Evolutionary conservation across 768 basidiomycete genomes (phyloP).

Genomic region (Lactarius deliciosus): DNA sequence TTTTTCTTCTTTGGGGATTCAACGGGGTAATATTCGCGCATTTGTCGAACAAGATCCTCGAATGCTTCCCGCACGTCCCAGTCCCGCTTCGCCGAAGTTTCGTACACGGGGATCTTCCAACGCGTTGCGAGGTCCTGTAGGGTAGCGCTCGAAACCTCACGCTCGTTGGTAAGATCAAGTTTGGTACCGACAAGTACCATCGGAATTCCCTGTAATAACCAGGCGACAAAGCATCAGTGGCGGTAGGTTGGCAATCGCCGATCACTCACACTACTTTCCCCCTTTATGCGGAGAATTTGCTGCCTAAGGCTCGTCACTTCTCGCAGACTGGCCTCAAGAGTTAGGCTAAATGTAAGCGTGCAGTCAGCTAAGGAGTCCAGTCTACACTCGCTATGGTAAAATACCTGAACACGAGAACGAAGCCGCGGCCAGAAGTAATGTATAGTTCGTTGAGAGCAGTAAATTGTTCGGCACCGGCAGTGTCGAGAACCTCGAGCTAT

Average conservation of each 20-base stretch:
- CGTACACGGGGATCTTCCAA: constrained; percentile 78
- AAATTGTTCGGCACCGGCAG: constrained; percentile 86
- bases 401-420: constrained; percentile 81
- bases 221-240: constrained; percentile 3
- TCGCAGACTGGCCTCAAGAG: constrained; percentile 75
- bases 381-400: constrained; percentile 15
- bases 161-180: constrained; percentile 74
- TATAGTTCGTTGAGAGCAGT: constrained; percentile 77
- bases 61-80: constrained; percentile 82
- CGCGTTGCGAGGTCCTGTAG: constrained; percentile 62
- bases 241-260: neutral
- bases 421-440: constrained; percentile 78
- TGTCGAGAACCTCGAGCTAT: constrained; percentile 79
- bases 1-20: constrained; percentile 39
- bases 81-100: constrained; percentile 84
- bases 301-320: constrained; percentile 80
- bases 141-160: constrained; percentile 66
- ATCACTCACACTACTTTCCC: constrained; percentile 55
- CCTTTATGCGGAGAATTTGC: constrained; percentile 79
- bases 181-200: constrained; percentile 89
- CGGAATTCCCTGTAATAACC: constrained; percentile 52
- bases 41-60: constrained; percentile 71
- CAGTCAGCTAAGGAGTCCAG: neutral
- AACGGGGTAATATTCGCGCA: constrained; percentile 64
- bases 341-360: constrained; percentile 51